These are phyloP conservation scores for Paramecium octaurelia DNA, from an alignment of 73 alveolate species.

Conservation along the genomic window DNA sequence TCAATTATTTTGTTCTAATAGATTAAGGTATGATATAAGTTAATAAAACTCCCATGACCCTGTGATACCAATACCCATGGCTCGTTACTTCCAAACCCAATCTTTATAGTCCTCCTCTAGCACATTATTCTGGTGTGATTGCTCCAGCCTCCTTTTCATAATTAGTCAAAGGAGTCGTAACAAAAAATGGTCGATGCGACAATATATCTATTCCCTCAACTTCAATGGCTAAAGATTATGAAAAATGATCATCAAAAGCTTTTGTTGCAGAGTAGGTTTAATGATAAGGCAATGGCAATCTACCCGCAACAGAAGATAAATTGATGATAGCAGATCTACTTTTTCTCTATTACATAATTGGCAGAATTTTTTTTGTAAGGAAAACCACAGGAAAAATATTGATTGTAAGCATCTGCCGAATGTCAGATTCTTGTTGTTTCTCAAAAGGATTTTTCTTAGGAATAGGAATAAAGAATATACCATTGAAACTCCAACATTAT, in stretches of 20 bases:
- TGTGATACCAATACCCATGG: neutral
- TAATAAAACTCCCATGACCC: neutral
- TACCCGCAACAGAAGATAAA: slow-evolving; percentile 39
- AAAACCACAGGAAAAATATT: neutral
- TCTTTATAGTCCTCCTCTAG: neutral
- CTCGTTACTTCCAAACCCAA: neutral
- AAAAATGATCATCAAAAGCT: slow-evolving; percentile 41
- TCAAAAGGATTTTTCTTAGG: neutral
- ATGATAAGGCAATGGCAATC: slow-evolving; percentile 38
- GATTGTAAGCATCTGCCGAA: neutral
- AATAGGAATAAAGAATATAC: neutral
- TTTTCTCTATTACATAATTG: neutral
- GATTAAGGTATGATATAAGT: neutral
- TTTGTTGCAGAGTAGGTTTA: slow-evolving; percentile 38
- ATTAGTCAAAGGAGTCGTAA: neutral
- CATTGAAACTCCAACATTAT: slow-evolving; percentile 32
- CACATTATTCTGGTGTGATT: neutral
- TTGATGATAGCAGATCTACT: slow-evolving; percentile 43
- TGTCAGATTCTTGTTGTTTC: neutral
- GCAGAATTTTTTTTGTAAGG: neutral
- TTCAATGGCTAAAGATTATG: slow-evolving; percentile 8
- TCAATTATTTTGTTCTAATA: neutral
- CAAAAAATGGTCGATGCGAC: neutral
- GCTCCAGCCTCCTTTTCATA: neutral
- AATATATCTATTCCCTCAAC: neutral